Conservation (phyloP, 768 basidiomycete genomes). For the Artomyces pyxidatus region DNA sequence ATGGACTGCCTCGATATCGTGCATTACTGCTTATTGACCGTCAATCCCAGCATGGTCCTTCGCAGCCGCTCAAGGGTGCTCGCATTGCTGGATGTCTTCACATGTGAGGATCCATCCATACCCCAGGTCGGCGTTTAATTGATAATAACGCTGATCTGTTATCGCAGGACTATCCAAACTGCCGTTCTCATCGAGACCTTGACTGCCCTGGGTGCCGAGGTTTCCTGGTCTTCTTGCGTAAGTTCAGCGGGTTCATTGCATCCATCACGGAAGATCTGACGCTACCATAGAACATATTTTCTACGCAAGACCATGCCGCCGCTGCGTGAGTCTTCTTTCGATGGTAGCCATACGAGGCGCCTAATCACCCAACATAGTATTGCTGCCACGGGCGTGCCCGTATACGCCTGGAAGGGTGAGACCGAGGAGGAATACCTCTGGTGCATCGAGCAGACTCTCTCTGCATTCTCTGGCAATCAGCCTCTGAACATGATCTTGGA, state of each 20-base stretch:
- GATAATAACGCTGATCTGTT: conserved; percentile 1
- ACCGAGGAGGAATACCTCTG: conserved; percentile 97
- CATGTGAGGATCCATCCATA: conserved; percentile 50
- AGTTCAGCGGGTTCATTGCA: conserved; percentile 21
- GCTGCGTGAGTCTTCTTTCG: conserved; percentile 60
- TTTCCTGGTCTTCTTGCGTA: conserved; percentile 98
- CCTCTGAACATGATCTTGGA: conserved; percentile 98
- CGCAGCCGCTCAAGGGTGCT: conserved; percentile 87
- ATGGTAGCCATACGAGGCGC: background rate
- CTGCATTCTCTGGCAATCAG: conserved; percentile 79
- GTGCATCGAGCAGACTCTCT: conserved; percentile 95
- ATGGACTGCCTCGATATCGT: conserved; percentile 7
- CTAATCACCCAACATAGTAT: conserved; percentile 43
- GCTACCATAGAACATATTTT: conserved; percentile 89
- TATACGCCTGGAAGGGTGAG: conserved; percentile 99
- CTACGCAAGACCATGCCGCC: conserved; percentile 98
- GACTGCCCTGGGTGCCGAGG: conserved; percentile 90
- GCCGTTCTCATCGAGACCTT: conserved; percentile 99
- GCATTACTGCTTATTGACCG: conserved; percentile 11
- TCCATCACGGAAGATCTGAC: background rate
- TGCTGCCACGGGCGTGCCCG: conserved; percentile 96
- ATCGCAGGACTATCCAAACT: conserved; percentile 89
- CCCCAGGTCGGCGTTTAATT: conserved; percentile 4
- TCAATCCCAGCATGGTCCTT: conserved; percentile 53
- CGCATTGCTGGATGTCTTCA: conserved; percentile 97